Base-by-base conservation (phyloP, 1,139 yeast genomes). In the Debaryomycetaceae sp. region DNA sequence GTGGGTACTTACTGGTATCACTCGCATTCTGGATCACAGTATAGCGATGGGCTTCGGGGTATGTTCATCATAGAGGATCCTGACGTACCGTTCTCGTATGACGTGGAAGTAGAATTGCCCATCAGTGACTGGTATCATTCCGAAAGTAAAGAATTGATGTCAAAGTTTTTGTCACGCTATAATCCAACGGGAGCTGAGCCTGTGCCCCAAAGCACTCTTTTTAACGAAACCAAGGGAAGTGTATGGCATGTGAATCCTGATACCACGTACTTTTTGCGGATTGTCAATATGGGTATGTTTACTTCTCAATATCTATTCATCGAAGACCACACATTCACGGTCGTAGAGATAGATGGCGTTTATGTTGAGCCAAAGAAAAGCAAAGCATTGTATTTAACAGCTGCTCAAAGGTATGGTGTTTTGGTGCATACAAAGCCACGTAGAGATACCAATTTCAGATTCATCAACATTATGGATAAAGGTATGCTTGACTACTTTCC, bases 141-240 rank as follows among this genome's bases (percentile, higher is more conserved):
- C 34, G 67, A 72, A 43, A 73, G 84, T 39, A 75, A 75, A 40
- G 75, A 60, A 20, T 72, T 90, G 53, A 67, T 76, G 49, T 65
- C 75, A 11, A 55, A 59, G 17, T 90, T 90, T 68, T 61, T 88
- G 69, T 78, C 72, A 52, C 66, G 85, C 51, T 85, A 77, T 69
- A 91, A 91, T 66, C 98, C 98, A 39, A 87, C 97, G 5, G 98
- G 98, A 52, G 97, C 97, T 34, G 98, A 91, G 66, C 98, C 98
- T 38, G 81, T 91, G 55, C 98, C 98, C 3, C 83, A 85, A 57
- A 83, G 82, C 60, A 62, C 86, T 53, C 70, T 89, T 56, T 76
- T 89, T 65, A 90, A 91, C 69, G 89, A 90, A 59, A 81, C 95
- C 6, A 80, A 75, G 60, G 85, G 86, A 63, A 71, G 72, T 47